phyloP scores from a whole-genome alignment of 2,329 filamentous ascomycete species.

The Colletotrichum cuscutae region DNA sequence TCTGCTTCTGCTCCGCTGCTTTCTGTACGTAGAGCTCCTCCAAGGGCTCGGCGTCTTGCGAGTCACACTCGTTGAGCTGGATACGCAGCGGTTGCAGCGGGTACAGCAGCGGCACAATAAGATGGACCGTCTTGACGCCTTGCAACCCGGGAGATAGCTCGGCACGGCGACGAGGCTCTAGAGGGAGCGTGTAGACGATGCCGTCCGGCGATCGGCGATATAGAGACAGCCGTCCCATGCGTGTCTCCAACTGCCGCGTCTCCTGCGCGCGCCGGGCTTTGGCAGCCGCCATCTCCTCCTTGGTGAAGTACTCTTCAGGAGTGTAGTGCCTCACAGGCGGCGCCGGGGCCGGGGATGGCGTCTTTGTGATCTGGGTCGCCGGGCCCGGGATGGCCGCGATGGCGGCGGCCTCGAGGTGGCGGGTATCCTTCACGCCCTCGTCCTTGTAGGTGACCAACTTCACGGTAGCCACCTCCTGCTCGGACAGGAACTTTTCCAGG shows the following conservation, averaged over 20 bases:
- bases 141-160: conserved; percentile 72
- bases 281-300: conserved; percentile 70
- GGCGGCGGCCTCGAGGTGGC: conserved; percentile 49
- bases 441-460: conserved; percentile 74
- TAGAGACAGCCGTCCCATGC: conserved; percentile 73
- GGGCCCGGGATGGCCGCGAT: neutral
- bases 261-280: conserved; percentile 72
- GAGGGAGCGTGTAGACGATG: conserved; percentile 74
- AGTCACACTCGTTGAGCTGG: conserved; percentile 71
- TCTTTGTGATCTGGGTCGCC: neutral
- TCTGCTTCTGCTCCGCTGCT: conserved; percentile 64
- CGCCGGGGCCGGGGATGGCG: conserved; percentile 1
- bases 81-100: conserved; percentile 75
- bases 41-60: conserved; percentile 68
- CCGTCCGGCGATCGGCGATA: conserved; percentile 79
- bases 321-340: conserved; percentile 45
- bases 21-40: conserved; percentile 73
- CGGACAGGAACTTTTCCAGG: conserved; percentile 75
- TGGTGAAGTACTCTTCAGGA: conserved; percentile 62
- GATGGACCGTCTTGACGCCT: conserved; percentile 69
- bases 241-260: conserved; percentile 77
- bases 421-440: conserved; percentile 62
- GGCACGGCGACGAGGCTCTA: conserved; percentile 71
- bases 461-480: conserved; percentile 77
- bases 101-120: conserved; percentile 78